Evolutionary conservation across 2,329 filamentous ascomycete genomes (phyloP).

Genomic region (Rutstroemia sydowiana): DNA sequence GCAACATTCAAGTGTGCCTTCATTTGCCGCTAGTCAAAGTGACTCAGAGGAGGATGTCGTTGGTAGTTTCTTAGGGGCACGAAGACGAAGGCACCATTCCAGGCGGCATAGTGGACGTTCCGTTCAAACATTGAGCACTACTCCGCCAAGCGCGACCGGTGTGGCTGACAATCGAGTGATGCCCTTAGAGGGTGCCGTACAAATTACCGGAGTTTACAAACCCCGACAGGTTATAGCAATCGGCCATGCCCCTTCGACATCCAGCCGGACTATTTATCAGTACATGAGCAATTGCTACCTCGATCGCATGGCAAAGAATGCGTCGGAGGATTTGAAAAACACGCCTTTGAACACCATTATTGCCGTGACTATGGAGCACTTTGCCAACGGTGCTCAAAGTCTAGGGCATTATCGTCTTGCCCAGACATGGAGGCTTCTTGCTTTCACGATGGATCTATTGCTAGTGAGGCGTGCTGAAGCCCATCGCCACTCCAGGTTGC

Average conservation of each 20-base stretch:
- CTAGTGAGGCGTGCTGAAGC: conserved; percentile 48
- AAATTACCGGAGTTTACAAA: conserved; percentile 48
- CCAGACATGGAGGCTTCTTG: conserved; percentile 56
- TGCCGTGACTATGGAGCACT: conserved; percentile 45
- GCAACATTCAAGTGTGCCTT: conserved; percentile 41
- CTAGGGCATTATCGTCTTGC: conserved; percentile 52
- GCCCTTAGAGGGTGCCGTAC: conserved; percentile 50
- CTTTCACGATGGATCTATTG: conserved; percentile 48
- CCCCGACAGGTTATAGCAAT: conserved; percentile 57
- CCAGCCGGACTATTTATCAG: conserved; percentile 45
- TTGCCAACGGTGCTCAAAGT: conserved; percentile 49
- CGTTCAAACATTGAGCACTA: conserved; percentile 43
- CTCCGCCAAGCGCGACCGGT: conserved; percentile 37
- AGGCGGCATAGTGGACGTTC: conserved; percentile 40
- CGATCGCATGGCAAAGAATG: conserved; percentile 36
- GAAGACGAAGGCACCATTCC: conserved; percentile 34
- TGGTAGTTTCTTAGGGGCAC: conserved; percentile 50
- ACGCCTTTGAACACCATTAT: conserved; percentile 34
- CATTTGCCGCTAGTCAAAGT: conserved; percentile 50
- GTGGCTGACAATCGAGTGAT: conserved; percentile 39
- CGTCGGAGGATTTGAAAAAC: background rate
- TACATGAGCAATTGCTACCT: conserved; percentile 51
- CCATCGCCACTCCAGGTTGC: conserved; percentile 44
- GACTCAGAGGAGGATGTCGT: conserved; percentile 60
- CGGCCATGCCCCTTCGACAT: conserved; percentile 46